phyloP scores from a whole-genome alignment of 352 stramenopile species.

The Pythium plurisporium region DNA sequence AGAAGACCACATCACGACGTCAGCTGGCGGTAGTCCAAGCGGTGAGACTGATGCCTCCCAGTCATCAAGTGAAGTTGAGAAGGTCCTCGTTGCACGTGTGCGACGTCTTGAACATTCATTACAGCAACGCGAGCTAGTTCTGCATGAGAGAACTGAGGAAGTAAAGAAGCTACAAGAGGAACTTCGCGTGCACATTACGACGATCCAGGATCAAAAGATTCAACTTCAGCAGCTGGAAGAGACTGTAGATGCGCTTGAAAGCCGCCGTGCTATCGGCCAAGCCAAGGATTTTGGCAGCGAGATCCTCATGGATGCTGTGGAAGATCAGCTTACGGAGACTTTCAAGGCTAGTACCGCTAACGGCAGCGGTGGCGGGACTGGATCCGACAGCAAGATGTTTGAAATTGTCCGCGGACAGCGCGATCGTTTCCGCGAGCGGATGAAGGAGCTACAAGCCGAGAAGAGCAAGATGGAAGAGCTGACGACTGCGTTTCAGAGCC shows the following conservation, averaged over 20 bases:
- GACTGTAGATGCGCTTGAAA: slow-evolving; percentile 58
- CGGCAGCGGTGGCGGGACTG: slow-evolving; percentile 10
- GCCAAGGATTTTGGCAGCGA: slow-evolving; percentile 45
- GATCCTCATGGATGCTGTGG: slow-evolving; percentile 69
- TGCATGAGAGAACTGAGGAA: slow-evolving; percentile 32
- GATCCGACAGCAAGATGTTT: slow-evolving; percentile 74
- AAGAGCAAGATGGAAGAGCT: slow-evolving; percentile 71
- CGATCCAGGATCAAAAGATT: slow-evolving; percentile 45
- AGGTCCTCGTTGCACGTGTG: slow-evolving; percentile 57
- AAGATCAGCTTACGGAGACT: slow-evolving; percentile 43
- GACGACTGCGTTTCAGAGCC: slow-evolving; percentile 54
- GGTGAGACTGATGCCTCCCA: slow-evolving; percentile 15
- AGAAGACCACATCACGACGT: slow-evolving; percentile 24
- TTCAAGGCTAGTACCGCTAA: slow-evolving; percentile 4
- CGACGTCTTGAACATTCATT: slow-evolving; percentile 66
- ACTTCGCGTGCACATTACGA: slow-evolving; percentile 28
- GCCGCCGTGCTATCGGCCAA: slow-evolving; percentile 14
- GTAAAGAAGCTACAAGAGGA: slow-evolving; percentile 31
- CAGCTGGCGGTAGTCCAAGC: slow-evolving; percentile 23
- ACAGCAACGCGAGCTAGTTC: slow-evolving; percentile 52
- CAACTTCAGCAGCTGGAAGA: slow-evolving; percentile 64
- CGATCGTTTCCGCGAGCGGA: slow-evolving; percentile 75
- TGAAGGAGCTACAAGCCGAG: slow-evolving; percentile 75
- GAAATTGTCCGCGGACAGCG: slow-evolving; percentile 79
- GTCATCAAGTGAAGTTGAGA: slow-evolving; percentile 42